A percentile compares a stretch with the other conserved stretches of the same genome.
phyloP scores from a whole-genome alignment of 2,329 filamentous ascomycete genomes.

The Fonsecaea erecta region DNA sequence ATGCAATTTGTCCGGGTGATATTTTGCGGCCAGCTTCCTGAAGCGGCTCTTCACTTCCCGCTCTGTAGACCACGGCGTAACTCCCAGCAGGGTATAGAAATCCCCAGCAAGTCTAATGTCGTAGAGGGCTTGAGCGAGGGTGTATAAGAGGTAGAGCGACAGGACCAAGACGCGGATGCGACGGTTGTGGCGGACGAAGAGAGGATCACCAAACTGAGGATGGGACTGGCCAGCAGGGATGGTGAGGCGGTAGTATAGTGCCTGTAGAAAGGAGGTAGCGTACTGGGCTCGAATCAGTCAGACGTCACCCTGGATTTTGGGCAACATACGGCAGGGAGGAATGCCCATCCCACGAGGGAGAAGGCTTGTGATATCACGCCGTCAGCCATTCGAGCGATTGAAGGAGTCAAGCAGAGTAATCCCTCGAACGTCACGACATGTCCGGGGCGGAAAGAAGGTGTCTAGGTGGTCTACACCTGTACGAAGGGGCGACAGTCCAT shows the following conservation, averaged over 20 bases:
- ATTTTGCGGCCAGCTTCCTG: constrained; percentile 69
- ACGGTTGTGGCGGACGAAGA: constrained; percentile 74
- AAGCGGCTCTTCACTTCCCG: constrained; percentile 82
- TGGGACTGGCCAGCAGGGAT: constrained; percentile 88
- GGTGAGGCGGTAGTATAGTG: constrained; percentile 81
- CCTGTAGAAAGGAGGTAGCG: constrained; percentile 76
- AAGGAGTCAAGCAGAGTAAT: not conserved
- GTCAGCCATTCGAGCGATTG: constrained; percentile 36
- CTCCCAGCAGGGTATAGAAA: constrained; percentile 78
- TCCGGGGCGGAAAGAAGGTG: not conserved
- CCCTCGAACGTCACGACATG: not conserved
- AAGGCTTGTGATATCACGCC: constrained; percentile 53
- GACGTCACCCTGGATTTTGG: not conserved
- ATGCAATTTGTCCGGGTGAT: constrained; percentile 82
- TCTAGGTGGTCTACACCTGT: not conserved
- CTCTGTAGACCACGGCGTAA: constrained; percentile 69
- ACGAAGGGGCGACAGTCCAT: not conserved
- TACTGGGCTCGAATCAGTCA: constrained; percentile 57
- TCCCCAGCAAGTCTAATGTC: constrained; percentile 72
- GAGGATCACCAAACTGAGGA: constrained; percentile 69
- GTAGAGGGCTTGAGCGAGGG: constrained; percentile 88
- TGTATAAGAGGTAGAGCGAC: constrained; percentile 82
- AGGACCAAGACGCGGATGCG: constrained; percentile 85
- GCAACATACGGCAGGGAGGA: constrained; percentile 62
- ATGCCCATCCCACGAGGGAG: constrained; percentile 64